Base-by-base conservation (phyloP, 2,329 filamentous ascomycete species). In the Truncatella angustata region DNA sequence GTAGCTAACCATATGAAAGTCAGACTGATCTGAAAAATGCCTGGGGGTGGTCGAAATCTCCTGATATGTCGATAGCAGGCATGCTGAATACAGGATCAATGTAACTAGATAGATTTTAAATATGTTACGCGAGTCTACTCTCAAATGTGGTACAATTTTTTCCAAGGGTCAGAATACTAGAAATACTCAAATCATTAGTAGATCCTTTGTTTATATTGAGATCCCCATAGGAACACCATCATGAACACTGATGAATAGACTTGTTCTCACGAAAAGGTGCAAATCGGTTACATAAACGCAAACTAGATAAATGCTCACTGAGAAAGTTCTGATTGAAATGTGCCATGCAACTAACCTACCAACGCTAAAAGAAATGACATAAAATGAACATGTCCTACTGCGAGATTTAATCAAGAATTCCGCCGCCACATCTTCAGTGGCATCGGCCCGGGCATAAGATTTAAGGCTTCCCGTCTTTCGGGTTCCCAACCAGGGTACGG, bases 391-490 rank as follows among this genome's bases (percentile, higher is more conserved):
- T n/a, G n/a, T n/a, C n/a, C n/a, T n/a, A n/a, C n/a, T n/a, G n/a
- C n/a, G n/a, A n/a, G n/a, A n/a, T n/a, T n/a, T 32, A 32, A 32
- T 32, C 28, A 32, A 2, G 18, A 4, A 3, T 49, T 11, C 10
- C 62, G 58, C 50, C 56, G 61, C 62, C 59, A 62, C 4, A 63
- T 54, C 50, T 64, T 66, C 32, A 66, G 18, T 5, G 60, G 59
- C 59, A 66, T 59, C 4, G 49, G 49, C 10, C 58, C 58, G 1
- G 56, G 60, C 23, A 52, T 50, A 36, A 59, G 47, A 56, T 66
- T 65, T 34, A 63, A 58, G 4, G 54, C 51, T 53, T 66, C 64
- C 35, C 23, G 58, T 42, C 9, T 59, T 45, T 63, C 57, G 61
- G 66, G 72, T 1, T 62, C 59, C 10, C 26, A 26, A 2, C 62